Evolutionary conservation across 2,329 filamentous ascomycete species (phyloP), one percentile per base, ranked within the genome.

Genomic region (Botrytis fragariae): DNA sequence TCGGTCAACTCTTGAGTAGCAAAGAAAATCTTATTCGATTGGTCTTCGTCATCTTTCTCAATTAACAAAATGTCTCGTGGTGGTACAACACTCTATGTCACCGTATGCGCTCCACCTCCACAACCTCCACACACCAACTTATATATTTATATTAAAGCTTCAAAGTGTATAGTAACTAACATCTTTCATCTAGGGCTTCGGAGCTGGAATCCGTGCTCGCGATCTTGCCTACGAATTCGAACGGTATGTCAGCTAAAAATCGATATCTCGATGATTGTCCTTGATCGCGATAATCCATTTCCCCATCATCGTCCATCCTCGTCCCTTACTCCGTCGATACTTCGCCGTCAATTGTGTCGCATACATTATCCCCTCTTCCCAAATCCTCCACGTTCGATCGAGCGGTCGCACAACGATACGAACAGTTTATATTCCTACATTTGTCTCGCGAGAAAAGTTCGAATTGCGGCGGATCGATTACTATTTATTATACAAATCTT

Each of bases 191-290:
- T 61, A 81, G 79, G 96, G 96, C 89, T 99, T 99, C 85, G 97
- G 95, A 89, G 94, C 97, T 86, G 94, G 95, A 84, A 98, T 95
- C 84, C 94, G 96, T 88, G 94, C 96, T 84, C 94, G 96, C 90
- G 95, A 99, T 88, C 93, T 98, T 84, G 94, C 95, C 87, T 98
- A 97, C 93, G 95, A 98, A 89, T 98, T 98, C 93, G 95, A 98
- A 95, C 94, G 95, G 94, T 98, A 97, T 90, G 95, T 97, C 88
- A 87, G 82, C 83, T 84, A 83, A 76, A 83, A 83, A 82, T 84
- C 85, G 84, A 85, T 84, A 82, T 83, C 81, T 84, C 81, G 81
- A 83, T 82, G 79, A 81, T 81, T 80, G 80, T 76, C 79, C 75
- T 80, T 79, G 78, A 81, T 77, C 81, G 81, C 81, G 77, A 80